Evolutionary conservation across 768 basidiomycete genomes (phyloP), one percentile per base, ranked within the genome.

Genomic region (Russula virescens): DNA sequence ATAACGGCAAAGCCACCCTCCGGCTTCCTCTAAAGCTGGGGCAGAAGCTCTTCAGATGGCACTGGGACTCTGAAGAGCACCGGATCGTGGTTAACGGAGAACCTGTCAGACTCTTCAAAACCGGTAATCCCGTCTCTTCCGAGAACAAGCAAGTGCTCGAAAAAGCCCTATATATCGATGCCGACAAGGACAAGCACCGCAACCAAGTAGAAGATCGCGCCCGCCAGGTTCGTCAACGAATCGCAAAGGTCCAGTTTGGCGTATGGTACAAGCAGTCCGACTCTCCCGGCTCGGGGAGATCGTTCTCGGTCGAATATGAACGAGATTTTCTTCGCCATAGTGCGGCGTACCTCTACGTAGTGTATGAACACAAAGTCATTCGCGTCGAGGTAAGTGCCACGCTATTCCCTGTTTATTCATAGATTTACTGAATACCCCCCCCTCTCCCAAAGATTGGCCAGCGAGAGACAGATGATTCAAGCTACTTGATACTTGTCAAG

Each of bases 241-340:
- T 91, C 13, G 77, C 81, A 58, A 75, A 76, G 10, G 75, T 91
- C 46, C 89, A 91, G 71, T 85, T 91, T 64, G 89, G 90, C 25
- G 66, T 80, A 35, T 81, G 81, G 69, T 83, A 81, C 68, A 76
- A 78, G 21, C 59, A 62, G 6, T 31, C 31, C 5, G 50, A 62
- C 51, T 60, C 61, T 38, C 60, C 43, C 21, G 63, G 43, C 69
- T 71, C 56, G 57, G 62, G 64, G 11, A 71, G 68, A 2, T 68
- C 62, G 2, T 92, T 88, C 70, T 91, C 88, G 0, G 74, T 84
- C 5, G 91, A 92, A 72, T 89, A 84, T 80, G 81, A 87, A 58
- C 73, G 78, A 45, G 75, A 82, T 46, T 84, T 82, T 45, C 63
- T 68, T 9, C 65, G 76, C 47, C 66, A 67, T 13, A 78, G 82